phyloP scores from a whole-genome alignment of 768 basidiomycete species.

The Leccinum ochraceum region DNA sequence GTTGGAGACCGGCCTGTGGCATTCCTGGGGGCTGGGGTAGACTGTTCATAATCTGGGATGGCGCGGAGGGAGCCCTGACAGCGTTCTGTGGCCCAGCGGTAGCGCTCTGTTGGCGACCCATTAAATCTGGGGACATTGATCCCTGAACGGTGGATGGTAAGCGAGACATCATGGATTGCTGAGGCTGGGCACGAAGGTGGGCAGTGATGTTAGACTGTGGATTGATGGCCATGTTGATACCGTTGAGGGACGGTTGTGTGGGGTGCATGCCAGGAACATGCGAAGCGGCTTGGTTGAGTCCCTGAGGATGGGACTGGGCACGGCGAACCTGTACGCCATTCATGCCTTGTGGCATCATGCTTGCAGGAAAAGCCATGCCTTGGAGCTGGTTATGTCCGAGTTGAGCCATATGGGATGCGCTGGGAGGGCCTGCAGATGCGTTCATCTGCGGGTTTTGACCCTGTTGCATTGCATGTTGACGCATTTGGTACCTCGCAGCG shows the following conservation, averaged over 20 bases:
- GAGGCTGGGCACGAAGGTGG: conserved; percentile 38
- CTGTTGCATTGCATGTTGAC: conserved; percentile 40
- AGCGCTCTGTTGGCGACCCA: conserved; percentile 42
- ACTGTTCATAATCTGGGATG: conserved; percentile 50
- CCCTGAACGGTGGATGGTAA: conserved; percentile 35
- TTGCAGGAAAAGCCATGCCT: conserved; percentile 43
- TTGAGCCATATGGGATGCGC: conserved; percentile 30
- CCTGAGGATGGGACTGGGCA: conserved; percentile 58
- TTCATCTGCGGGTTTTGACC: conserved; percentile 38
- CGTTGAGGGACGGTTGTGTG: conserved; percentile 35
- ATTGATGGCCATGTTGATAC: conserved; percentile 47
- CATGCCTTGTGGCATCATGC: conserved; percentile 42
- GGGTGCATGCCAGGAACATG: conserved; percentile 40
- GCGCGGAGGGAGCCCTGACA: conserved; percentile 45
- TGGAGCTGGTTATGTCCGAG: conserved; percentile 41
- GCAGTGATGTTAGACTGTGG: conserved; percentile 42
- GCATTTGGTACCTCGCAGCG: conserved; percentile 34
- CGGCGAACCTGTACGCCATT: conserved; percentile 47
- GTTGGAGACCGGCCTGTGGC: conserved; percentile 31
- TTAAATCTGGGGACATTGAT: conserved; percentile 46
- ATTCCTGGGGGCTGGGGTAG: conserved; percentile 38
- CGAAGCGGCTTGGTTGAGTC: conserved; percentile 39
- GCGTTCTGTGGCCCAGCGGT: conserved; percentile 43
- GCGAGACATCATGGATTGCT: conserved; percentile 35
- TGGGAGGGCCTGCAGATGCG: conserved; percentile 28